Evolutionary conservation across 2,329 filamentous ascomycete species (phyloP).

Genomic region (Knoxdaviesia capensis): DNA sequence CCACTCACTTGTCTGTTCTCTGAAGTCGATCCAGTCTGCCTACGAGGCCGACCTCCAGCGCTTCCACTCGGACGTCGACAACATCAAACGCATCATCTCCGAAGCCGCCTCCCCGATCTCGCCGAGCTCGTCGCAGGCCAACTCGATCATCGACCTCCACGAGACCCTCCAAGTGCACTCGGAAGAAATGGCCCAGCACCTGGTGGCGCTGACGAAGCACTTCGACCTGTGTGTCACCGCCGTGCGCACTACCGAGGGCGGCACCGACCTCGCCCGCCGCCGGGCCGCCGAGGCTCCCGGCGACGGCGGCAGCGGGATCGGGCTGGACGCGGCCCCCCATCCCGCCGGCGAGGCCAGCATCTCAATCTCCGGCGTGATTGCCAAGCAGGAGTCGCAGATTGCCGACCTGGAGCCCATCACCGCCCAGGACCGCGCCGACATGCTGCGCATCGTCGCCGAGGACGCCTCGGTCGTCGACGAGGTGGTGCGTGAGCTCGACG

Average conservation of each 20-base stretch:
- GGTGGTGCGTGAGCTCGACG: slow-evolving; percentile 1
- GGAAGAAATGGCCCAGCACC: slow-evolving; percentile 59
- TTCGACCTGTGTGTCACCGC: slow-evolving; percentile 89
- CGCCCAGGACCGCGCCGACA: slow-evolving; percentile 57
- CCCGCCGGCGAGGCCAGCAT: slow-evolving; percentile 18
- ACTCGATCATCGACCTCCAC: slow-evolving; percentile 31
- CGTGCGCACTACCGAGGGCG: slow-evolving; percentile 74
- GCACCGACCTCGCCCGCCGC: slow-evolving; percentile 45
- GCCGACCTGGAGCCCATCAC: slow-evolving; percentile 47
- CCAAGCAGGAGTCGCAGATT: slow-evolving; percentile 31
- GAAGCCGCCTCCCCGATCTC: slow-evolving; percentile 2
- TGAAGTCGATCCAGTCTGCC: slow-evolving; percentile 39
- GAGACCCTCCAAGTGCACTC: slow-evolving; percentile 51
- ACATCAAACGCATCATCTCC: slow-evolving; percentile 37
- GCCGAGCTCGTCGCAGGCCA: not conserved
- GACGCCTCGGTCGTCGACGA: slow-evolving; percentile 53
- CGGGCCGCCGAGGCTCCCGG: slow-evolving; percentile 44
- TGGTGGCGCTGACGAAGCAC: slow-evolving; percentile 66
- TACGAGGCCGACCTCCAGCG: slow-evolving; percentile 58
- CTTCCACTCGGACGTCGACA: slow-evolving; percentile 56
- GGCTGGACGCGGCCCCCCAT: no score
- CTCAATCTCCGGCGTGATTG: slow-evolving; percentile 46
- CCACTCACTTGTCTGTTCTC: slow-evolving; percentile 5
- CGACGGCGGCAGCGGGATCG: slow-evolving; percentile 9
- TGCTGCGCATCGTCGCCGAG: slow-evolving; percentile 60